These are phyloP conservation scores for Sherardia arvensis DNA, from an alignment of 257 asterid species.

Conservation along the genomic window DNA sequence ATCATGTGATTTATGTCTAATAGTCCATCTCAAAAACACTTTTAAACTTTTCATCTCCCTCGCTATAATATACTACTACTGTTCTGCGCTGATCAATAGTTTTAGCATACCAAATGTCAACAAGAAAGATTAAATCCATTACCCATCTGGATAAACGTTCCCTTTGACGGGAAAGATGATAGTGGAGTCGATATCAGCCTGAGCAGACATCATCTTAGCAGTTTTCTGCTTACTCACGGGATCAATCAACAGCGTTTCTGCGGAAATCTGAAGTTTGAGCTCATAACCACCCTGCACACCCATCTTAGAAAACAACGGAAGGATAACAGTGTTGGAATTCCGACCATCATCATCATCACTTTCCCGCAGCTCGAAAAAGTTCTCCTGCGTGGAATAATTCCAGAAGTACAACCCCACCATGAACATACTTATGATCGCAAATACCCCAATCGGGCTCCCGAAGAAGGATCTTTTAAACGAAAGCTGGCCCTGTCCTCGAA, in stretches of 20 bases:
- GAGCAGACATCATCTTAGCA: slow-evolving; percentile 16
- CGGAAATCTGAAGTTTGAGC: slow-evolving; percentile 25
- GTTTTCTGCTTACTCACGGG: slow-evolving; percentile 14
- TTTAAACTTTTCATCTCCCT: too few species aligned
- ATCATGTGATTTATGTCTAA: too few species aligned
- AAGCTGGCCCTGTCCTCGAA: slow-evolving; percentile 4
- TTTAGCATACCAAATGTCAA: background rate
- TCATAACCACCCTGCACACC: slow-evolving; percentile 29
- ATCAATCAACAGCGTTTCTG: slow-evolving; percentile 7
- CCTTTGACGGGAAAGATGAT: slow-evolving; percentile 45
- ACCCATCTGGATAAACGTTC: slow-evolving; percentile 57
- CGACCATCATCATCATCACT: slow-evolving; percentile 29
- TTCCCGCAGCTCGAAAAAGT: slow-evolving; percentile 31
- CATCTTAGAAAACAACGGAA: slow-evolving; percentile 48
- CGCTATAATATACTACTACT: too few species aligned
- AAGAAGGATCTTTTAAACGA: slow-evolving; percentile 14
- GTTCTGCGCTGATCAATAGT: too few species aligned
- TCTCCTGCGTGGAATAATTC: slow-evolving; percentile 31
- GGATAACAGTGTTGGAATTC: slow-evolving; percentile 29
- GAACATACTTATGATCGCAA: slow-evolving; percentile 29
- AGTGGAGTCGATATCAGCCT: slow-evolving; percentile 32
- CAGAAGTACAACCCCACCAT: slow-evolving; percentile 41
- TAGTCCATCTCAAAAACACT: too few species aligned
- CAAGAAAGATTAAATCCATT: slow-evolving; percentile 6
- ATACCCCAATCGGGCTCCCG: slow-evolving; percentile 18